Percentiles rank a stretch among this genome's conserved stretches.
Conservation (phyloP, 2,329 filamentous ascomycete genomes). For the Penicillium janthinellum region DNA sequence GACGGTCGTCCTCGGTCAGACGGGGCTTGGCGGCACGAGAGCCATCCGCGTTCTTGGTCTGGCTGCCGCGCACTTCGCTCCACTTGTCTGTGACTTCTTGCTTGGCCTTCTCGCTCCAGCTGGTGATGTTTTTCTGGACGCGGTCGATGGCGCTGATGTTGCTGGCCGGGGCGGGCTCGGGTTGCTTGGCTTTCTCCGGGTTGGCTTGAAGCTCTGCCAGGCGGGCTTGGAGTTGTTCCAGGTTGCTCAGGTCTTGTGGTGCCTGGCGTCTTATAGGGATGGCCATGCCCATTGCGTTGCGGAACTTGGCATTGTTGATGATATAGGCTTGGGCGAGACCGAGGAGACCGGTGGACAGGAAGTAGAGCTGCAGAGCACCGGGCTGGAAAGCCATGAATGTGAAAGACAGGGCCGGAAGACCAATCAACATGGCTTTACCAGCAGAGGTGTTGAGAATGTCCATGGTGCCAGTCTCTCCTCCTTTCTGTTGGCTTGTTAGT, state of each 20-base stretch:
- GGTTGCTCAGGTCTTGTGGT: background rate
- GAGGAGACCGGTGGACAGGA: conserved; percentile 50
- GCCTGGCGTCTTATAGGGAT: conserved; percentile 9
- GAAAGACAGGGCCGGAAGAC: conserved; percentile 57
- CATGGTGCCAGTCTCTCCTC: conserved; percentile 40
- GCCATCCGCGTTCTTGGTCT: conserved; percentile 25
- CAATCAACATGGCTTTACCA: conserved; percentile 41
- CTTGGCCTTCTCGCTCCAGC: conserved; percentile 37
- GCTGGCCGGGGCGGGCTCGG: conserved; percentile 20
- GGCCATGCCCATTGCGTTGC: conserved; percentile 31
- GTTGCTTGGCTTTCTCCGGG: conserved; percentile 6
- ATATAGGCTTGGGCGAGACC: conserved; percentile 49
- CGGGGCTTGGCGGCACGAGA: conserved; percentile 23
- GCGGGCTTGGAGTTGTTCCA: conserved; percentile 17
- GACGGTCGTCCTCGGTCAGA: conserved; percentile 35
- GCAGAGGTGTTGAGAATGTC: conserved; percentile 32
- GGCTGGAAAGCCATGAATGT: conserved; percentile 58
- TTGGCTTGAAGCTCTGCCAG: conserved; percentile 32
- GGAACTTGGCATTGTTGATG: conserved; percentile 42
- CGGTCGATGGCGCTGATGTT: conserved; percentile 3
- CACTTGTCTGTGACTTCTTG: conserved; percentile 26
- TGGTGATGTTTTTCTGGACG: conserved; percentile 33
- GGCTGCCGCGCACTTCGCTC: conserved; percentile 25
- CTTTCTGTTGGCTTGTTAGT: conserved; percentile 32
- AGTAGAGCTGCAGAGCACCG: conserved; percentile 64